Conservation (phyloP, 1,284 basidiomycete genomes). For the Pterula multifida region DNA sequence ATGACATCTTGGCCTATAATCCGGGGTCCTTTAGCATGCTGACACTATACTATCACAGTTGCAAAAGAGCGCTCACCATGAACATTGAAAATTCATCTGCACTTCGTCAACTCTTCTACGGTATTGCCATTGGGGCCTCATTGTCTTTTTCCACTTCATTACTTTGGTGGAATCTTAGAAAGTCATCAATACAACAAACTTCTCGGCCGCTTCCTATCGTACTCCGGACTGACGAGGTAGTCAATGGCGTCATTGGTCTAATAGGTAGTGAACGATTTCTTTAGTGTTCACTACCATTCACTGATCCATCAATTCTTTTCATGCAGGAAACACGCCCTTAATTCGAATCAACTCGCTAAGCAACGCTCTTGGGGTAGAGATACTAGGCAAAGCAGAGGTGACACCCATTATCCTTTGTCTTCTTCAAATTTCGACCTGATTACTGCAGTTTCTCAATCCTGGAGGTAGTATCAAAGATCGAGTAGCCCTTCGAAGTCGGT, state of each 20-base stretch:
- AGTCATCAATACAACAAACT: not conserved
- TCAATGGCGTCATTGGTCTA: conserved; percentile 67
- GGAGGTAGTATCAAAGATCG: conserved; percentile 97
- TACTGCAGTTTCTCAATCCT: conserved; percentile 77
- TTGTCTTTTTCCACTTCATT: not conserved
- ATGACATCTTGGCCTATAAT: too few species aligned
- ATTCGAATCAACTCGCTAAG: conserved; percentile 88
- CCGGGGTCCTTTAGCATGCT: too few species aligned
- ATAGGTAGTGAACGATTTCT: conserved; percentile 43
- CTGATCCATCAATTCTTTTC: not conserved
- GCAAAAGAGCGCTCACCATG: not conserved
- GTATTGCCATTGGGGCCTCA: not conserved
- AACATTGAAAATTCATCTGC: not conserved
- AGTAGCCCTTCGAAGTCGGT: conserved; percentile 76
- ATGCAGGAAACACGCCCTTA: conserved; percentile 84
- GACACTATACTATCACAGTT: too few species aligned
- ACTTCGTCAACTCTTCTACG: not conserved
- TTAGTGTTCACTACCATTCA: conserved; percentile 3
- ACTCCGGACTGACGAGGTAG: conserved; percentile 61
- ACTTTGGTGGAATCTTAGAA: not conserved
- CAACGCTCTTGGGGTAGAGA: conserved; percentile 84
- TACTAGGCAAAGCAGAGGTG: conserved; percentile 92
- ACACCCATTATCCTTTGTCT: conserved; percentile 9
- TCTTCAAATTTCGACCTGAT: not conserved
- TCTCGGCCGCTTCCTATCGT: conserved; percentile 49